Conservation (phyloP, 225 moss, liverwort and hornwort genomes). For the Neckera pumila region DNA sequence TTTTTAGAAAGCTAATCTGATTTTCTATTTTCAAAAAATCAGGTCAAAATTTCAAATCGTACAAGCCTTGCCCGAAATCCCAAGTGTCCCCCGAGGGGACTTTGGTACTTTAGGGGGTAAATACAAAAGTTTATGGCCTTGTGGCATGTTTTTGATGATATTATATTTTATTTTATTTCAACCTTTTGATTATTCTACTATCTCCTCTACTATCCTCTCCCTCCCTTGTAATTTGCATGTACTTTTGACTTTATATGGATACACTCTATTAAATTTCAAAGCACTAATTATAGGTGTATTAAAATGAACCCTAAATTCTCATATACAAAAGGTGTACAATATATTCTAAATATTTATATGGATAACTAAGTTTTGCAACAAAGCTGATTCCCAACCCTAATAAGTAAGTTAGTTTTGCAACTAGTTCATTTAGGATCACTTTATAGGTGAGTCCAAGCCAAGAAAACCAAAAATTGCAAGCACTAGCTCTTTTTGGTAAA, state of each 20-base stretch:
- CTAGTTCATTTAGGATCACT: neutral
- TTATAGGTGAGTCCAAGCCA: too few relatives aligned
- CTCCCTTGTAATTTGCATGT: neutral
- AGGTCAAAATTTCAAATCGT: too few relatives aligned
- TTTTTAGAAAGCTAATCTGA: too few relatives aligned
- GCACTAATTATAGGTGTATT: neutral
- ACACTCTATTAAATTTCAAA: neutral
- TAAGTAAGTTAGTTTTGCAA: neutral
- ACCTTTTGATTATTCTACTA: neutral
- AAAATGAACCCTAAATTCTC: neutral
- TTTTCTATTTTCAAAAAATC: too few relatives aligned
- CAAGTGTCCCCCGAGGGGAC: too few relatives aligned
- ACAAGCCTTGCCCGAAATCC: too few relatives aligned
- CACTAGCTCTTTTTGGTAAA: neutral
- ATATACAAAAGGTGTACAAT: neutral
- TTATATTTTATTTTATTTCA: neutral
- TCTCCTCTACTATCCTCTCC: neutral
- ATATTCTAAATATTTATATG: neutral
- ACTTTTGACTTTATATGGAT: neutral
- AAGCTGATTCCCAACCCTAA: neutral
- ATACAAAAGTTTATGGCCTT: too few relatives aligned
- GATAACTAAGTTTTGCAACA: neutral
- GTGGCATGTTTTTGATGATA: neutral
- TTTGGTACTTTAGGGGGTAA: too few relatives aligned
- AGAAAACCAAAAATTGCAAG: neutral